These are phyloP conservation scores for Hymenoscyphus fraxineus DNA, from an alignment of 2,329 filamentous ascomycete species.

Conservation along the genomic window DNA sequence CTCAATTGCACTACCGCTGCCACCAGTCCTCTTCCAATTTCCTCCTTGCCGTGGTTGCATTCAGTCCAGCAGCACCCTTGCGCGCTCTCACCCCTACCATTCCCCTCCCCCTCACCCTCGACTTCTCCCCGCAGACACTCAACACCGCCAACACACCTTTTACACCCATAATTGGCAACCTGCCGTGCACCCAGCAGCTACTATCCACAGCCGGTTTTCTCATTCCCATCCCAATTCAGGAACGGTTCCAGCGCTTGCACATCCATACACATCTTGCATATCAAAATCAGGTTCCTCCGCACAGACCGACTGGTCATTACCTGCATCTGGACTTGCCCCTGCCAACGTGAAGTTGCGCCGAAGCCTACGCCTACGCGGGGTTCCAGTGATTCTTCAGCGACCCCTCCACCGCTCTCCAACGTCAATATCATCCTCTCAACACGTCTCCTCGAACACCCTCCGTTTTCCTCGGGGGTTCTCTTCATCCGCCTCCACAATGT, in stretches of 20 bases:
- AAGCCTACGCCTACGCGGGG: slow-evolving; percentile 9
- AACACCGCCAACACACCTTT: not conserved
- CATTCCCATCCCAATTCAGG: not conserved
- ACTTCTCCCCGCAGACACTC: not conserved
- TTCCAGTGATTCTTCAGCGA: slow-evolving; percentile 1
- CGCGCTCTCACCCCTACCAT: not conserved
- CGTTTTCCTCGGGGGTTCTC: slow-evolving; percentile 16
- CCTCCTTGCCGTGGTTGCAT: not conserved
- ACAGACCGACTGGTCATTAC: not conserved
- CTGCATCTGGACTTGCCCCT: not conserved
- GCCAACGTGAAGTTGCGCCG: not conserved
- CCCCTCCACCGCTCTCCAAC: slow-evolving; percentile 9
- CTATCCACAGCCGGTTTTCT: not conserved
- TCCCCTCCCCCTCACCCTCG: not conserved
- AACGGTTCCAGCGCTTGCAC: slow-evolving; percentile 2
- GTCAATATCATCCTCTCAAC: slow-evolving; percentile 8
- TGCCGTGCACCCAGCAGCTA: not conserved
- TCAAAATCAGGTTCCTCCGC: not conserved
- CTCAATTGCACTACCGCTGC: not conserved
- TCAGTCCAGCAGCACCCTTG: not conserved
- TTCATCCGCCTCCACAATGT: slow-evolving; percentile 26
- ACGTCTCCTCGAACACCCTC: not conserved
- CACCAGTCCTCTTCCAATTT: not conserved
- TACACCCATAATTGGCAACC: not conserved
- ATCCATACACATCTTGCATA: not conserved